Evolutionary conservation across 164 flowering plant genomes (phyloP), one percentile per base, ranked within the genome.

Genomic region (Echeveria elegans): DNA sequence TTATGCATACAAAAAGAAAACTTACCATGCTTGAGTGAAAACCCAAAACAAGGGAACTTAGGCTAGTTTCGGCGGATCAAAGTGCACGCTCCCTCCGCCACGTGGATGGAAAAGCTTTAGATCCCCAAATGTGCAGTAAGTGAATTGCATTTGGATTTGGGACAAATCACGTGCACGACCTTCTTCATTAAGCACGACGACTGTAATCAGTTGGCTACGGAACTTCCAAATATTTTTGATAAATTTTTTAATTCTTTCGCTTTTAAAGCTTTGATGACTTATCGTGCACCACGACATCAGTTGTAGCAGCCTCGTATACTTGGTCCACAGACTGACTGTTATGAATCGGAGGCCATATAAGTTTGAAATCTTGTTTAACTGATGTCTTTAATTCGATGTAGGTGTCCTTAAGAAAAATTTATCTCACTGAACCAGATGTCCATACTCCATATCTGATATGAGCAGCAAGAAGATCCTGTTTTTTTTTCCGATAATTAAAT

Each of bases 111-210:
- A 43, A 43, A 43, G 48, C 48, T 43, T 43, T 11, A 16, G 48
- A 10, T 43, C 48, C 48, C 48, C 48, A 43, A 10, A 16, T 43
- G 48, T 47, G 23, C 23, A 47, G 16, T 19, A 47, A 47, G 53
- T 47, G 53, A 19, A 47, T 47, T 47, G 53, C 53, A 47, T 47
- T n/a, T n/a, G n/a, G n/a, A n/a, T n/a, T n/a, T 47, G 18, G 53
- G 53, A 6, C 23, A 47, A 5, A 18, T 7, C 4, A 47, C 53
- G 6, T n/a, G n/a, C n/a, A n/a, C 53, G 21, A 47, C 53, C 53
- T 14, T 18, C 5, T 2, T 47, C 53, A 47, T 47, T n/a, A 18
- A 47, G 23, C 24, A 47, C 53, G 21, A n/a, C n/a, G n/a, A 47
- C 53, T 1, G 19, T 18, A 47, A 47, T 47, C 2, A 23, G 53